Percentiles rank a stretch among this genome's conserved stretches.
These are phyloP conservation scores for Chondrus crispus DNA, from an alignment of 23 red algal genomes.

Conservation along the genomic window DNA sequence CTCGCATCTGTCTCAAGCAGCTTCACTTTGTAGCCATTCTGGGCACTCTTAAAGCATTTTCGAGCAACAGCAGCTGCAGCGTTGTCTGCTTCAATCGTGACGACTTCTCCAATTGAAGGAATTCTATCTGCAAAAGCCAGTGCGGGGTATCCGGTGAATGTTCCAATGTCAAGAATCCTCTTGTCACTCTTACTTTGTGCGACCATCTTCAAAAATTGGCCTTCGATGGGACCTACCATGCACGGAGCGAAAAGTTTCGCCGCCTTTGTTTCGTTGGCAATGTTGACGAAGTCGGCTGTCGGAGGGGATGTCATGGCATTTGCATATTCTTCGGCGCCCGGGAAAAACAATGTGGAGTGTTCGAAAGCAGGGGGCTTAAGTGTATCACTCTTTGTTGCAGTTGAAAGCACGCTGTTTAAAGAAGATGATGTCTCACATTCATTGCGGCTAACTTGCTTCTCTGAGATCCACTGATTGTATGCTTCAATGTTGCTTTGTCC, in stretches of 20 bases:
- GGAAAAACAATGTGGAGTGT: conserved; percentile 46
- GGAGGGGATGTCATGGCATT: conserved; percentile 30
- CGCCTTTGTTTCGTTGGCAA: conserved; percentile 59
- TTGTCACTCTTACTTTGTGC: conserved; percentile 42
- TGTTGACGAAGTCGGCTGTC: conserved; percentile 35
- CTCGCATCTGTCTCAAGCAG: conserved; percentile 59
- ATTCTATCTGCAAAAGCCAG: conserved; percentile 82
- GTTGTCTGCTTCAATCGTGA: conserved; percentile 72
- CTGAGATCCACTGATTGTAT: conserved; percentile 67
- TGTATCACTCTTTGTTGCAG: conserved; percentile 25
- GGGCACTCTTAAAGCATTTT: conserved; percentile 22
- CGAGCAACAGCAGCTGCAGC: conserved; percentile 61
- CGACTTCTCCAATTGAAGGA: neutral
- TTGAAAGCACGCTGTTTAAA: neutral
- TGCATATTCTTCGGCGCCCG: conserved; percentile 67
- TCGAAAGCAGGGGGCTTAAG: conserved; percentile 32
- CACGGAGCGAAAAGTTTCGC: conserved; percentile 72
- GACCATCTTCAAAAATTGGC: conserved; percentile 79
- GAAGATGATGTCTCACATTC: conserved; percentile 6
- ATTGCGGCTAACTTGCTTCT: conserved; percentile 21
- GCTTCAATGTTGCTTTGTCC: conserved; percentile 7
- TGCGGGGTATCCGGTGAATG: conserved; percentile 92
- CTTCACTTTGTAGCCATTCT: conserved; percentile 13
- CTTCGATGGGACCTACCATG: conserved; percentile 78
- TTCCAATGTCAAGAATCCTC: conserved; percentile 82